Percentiles rank a stretch among this genome's conserved stretches.
Evolutionary conservation across 2,329 filamentous ascomycete genomes (phyloP).

Genomic region (Tolypocladium ovalisporum): DNA sequence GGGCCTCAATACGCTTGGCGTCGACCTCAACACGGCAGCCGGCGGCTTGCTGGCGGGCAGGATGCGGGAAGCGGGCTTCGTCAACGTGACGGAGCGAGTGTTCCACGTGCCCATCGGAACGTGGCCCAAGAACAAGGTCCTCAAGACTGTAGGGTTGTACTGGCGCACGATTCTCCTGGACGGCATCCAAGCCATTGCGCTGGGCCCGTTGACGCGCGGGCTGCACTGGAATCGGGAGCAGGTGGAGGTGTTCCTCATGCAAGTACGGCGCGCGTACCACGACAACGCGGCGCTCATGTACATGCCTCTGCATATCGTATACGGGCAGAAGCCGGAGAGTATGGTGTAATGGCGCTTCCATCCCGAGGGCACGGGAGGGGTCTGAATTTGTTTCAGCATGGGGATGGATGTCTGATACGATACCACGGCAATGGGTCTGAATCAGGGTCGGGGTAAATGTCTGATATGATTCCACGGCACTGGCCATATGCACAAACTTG

Average conservation of each 20-base stretch:
- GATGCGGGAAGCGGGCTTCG: slow-evolving; percentile 40
- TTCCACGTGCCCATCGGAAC: slow-evolving; percentile 43
- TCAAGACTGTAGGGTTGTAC: slow-evolving; percentile 41
- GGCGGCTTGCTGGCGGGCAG: slow-evolving; percentile 28
- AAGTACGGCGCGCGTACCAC: slow-evolving; percentile 36
- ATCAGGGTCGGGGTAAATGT: not conserved
- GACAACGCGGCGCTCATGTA: slow-evolving; percentile 35
- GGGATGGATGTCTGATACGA: not conserved
- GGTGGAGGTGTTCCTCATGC: slow-evolving; percentile 35
- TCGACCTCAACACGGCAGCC: slow-evolving; percentile 34
- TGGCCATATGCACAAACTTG: not conserved
- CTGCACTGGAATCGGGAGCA: slow-evolving; percentile 36
- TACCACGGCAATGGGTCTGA: not conserved
- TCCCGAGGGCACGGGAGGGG: not conserved
- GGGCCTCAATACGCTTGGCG: slow-evolving; percentile 31
- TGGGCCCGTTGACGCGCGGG: slow-evolving; percentile 40
- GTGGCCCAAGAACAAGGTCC: slow-evolving; percentile 39
- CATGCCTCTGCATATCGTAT: slow-evolving; percentile 45
- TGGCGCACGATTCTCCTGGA: slow-evolving; percentile 39
- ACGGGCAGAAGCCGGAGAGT: slow-evolving; percentile 36
- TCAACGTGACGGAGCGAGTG: slow-evolving; percentile 37
- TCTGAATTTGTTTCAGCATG: not conserved
- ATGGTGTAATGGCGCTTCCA: not conserved
- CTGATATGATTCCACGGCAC: not conserved
- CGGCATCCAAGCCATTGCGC: slow-evolving; percentile 37